A percentile compares a stretch with the other conserved stretches of the same genome.
Conservation (phyloP, 495 filamentous ascomycete species). For the Lophiotrema nucula region DNA sequence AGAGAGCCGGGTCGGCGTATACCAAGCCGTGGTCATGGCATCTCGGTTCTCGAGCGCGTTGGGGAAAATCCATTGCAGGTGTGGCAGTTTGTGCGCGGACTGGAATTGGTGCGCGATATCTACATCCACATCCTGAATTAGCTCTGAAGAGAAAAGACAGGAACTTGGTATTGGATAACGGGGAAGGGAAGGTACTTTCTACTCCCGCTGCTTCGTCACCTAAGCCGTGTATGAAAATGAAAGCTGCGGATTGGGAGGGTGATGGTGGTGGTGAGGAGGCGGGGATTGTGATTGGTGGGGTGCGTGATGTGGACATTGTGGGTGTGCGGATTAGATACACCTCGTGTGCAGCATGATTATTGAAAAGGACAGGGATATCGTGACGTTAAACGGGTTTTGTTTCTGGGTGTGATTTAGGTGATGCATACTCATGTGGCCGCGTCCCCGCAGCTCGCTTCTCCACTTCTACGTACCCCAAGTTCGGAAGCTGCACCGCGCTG, state of each 20-base stretch:
- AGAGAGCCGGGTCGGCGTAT: constrained; percentile 40
- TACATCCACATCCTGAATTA: too few relatives aligned
- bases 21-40: constrained; percentile 44
- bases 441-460: too few relatives aligned
- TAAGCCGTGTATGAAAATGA: constrained; percentile 49
- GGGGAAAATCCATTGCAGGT: constrained; percentile 46
- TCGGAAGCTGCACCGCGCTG: too few relatives aligned
- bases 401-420: too few relatives aligned
- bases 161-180: neutral
- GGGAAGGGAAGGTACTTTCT: constrained; percentile 35
- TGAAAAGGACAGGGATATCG: too few relatives aligned
- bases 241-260: constrained; percentile 42
- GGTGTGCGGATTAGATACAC: too few relatives aligned
- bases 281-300: constrained; percentile 38
- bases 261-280: constrained; percentile 30
- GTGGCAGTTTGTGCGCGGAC: constrained; percentile 42
- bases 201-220: constrained; percentile 46
- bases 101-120: constrained; percentile 46
- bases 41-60: constrained; percentile 46
- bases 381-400: too few relatives aligned
- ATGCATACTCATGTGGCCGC: too few relatives aligned
- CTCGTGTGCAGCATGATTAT: too few relatives aligned
- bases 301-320: constrained; percentile 1
- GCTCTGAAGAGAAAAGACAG: neutral
- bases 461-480: too few relatives aligned